phyloP scores from a whole-genome alignment of 495 filamentous ascomycete species.

The Penicillium coprophilum region DNA sequence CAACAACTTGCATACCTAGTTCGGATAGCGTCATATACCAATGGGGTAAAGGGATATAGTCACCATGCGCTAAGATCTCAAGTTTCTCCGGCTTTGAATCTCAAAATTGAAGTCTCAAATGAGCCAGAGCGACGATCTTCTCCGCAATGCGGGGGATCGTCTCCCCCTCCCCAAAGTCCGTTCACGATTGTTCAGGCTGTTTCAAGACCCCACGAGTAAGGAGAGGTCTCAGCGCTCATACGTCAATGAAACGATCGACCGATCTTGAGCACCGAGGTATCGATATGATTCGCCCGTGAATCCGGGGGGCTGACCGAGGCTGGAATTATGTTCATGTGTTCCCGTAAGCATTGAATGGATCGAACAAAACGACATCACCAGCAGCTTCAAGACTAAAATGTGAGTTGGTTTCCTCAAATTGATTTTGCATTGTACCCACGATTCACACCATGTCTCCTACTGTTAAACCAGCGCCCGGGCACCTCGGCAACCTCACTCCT shows the following conservation, averaged over 20 bases:
- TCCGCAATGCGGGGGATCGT: constrained; percentile 9
- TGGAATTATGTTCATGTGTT: constrained; percentile 3
- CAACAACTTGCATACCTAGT: not conserved
- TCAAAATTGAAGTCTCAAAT: not conserved
- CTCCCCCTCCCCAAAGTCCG: not conserved
- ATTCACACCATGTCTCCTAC: constrained; percentile 14
- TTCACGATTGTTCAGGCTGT: not conserved
- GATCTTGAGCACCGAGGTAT: constrained; percentile 11
- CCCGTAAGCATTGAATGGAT: not conserved
- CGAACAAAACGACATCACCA: constrained; percentile 2
- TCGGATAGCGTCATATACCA: not conserved
- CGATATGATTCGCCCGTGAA: not conserved
- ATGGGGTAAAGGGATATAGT: not conserved
- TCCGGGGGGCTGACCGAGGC: constrained; percentile 12
- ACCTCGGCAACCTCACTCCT: constrained; percentile 21
- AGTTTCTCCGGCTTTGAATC: not conserved
- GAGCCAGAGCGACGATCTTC: constrained; percentile 2
- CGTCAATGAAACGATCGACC: not conserved
- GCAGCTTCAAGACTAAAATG: not conserved
- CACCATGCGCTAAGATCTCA: not conserved
- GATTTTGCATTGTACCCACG: not conserved
- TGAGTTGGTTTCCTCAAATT: not conserved
- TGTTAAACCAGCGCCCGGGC: constrained; percentile 10
- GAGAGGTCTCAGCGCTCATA: not conserved
- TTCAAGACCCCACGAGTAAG: not conserved